Evolutionary conservation across 371 early-diverging fungal species (phyloP), one percentile per base, ranked within the genome.

Genomic region (Dichotomocladium elegans): DNA sequence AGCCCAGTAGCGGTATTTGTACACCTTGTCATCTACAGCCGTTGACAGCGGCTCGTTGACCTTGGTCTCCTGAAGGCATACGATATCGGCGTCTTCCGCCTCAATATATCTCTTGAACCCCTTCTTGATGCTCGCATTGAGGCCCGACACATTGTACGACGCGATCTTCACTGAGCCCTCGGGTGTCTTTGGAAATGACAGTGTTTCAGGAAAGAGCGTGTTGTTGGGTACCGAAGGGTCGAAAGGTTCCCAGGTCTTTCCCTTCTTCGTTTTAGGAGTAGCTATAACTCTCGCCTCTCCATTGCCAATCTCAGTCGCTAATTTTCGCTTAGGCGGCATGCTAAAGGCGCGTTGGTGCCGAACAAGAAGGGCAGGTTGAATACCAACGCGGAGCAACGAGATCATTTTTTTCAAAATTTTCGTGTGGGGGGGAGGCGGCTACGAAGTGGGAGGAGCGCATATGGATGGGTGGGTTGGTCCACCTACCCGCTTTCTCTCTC

Each of bases 1-100:
- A 2, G 66, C 69, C 88, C 87, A 86, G 53, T 84, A 89, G 50
- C 83, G 78, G 74, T 84, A 83, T 41, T 85, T 88, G 62, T 88
- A 92, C 24, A 65, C 63, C 52, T 79, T 72, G 30, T 79, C 72
- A 52, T 81, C 71, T 14, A 91, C 65, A 17, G 65, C 70, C 14
- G 59, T 72, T 1, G 64, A 53, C 25, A 61, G 27, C 14, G 84
- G 74, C 43, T 72, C 74, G 58, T 85, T 85, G 17, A 89, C 64
- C 63, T 95, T 94, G 33, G 91, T 91, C 58, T 95, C 95, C 61
- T 94, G 93, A 15, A 95, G 41, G 60, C 90, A 92, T 3, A 94
- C 41, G 25, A 95, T 77, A 64, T 92, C 93, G 0, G 95, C 84
- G 47, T 92, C 72, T 61, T 95, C 95, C 0, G 89, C 89, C 8